A percentile compares a stretch with the other conserved stretches of the same genome.
Conservation (phyloP, 2,329 filamentous ascomycete genomes). For the Thelonectria rubi region DNA sequence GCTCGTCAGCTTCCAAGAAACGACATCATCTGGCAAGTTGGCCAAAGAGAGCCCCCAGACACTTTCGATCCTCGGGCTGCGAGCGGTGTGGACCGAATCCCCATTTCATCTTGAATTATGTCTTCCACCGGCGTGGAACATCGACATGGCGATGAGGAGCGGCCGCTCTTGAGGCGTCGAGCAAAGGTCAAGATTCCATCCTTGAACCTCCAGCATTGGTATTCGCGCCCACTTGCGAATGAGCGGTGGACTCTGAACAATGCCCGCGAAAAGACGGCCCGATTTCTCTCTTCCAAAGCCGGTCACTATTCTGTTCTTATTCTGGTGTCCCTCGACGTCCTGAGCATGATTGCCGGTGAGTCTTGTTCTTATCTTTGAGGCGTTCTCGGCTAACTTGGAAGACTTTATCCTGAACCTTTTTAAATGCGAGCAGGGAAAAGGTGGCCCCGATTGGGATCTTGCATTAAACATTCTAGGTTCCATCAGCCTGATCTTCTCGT, state of each 20-base stretch:
- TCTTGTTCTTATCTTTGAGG: neutral
- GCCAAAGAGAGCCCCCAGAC: too few relatives aligned
- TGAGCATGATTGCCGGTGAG: slow-evolving; percentile 28
- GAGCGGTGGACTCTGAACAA: slow-evolving; percentile 15
- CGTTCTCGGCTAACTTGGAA: neutral
- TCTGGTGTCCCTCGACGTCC: slow-evolving; percentile 26
- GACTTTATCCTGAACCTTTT: slow-evolving; percentile 25
- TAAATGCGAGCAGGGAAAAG: slow-evolving; percentile 25
- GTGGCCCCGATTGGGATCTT: slow-evolving; percentile 20
- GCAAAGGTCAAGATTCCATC: slow-evolving; percentile 7
- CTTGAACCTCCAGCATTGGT: slow-evolving; percentile 23
- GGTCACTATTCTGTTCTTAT: slow-evolving; percentile 23
- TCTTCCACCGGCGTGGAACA: slow-evolving; percentile 4
- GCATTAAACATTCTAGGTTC: slow-evolving; percentile 36
- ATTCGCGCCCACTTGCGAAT: neutral
- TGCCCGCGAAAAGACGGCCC: slow-evolving; percentile 9
- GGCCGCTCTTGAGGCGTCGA: slow-evolving; percentile 12
- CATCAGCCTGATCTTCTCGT: slow-evolving; percentile 66
- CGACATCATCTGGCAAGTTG: too few relatives aligned
- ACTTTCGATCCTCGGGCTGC: too few relatives aligned
- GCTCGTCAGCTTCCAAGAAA: too few relatives aligned
- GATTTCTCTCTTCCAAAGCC: slow-evolving; percentile 22
- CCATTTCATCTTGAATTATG: slow-evolving; percentile 2
- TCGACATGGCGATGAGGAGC: slow-evolving; percentile 15
- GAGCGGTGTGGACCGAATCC: too few relatives aligned